Evolutionary conservation across 139 green algal genomes (phyloP), one percentile per base, ranked within the genome.

Genomic region (Picochlorum sp.): DNA sequence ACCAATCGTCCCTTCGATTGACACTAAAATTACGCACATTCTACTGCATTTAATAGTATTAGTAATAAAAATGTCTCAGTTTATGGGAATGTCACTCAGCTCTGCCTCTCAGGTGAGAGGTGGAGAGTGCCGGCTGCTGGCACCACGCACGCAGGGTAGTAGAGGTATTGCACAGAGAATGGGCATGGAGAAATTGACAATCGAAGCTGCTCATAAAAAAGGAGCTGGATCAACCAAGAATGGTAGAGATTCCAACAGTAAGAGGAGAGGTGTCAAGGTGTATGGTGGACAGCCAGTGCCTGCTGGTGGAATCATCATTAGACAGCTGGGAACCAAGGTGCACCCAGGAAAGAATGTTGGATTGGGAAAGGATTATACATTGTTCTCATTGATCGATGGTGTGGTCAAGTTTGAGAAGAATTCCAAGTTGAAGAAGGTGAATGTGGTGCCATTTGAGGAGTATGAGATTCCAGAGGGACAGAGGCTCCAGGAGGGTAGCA

Each of bases 221-320:
- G 85, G 87, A 71, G 77, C 84, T 13, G 93, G 93, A 23, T 95
- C 83, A 41, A 96, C 90, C 21, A 98, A 98, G 84, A 98, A 98
- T 79, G 93, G 93, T 24, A 78, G 93, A 47, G 93, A 98, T 71
- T 97, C 89, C 10, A 85, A 90, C 28, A 67, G 84, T 28, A 85
- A 98, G 81, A 71, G 85, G 41, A 76, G 91, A 18, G 93, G 93
- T 15, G 83, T 98, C 10, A 98, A 98, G 85, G 83, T 95, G 44
- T 98, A 92, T 70, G 93, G 93, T 52, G 90, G 87, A 21, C 90
- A 98, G 82, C 77, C 86, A 21, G 81, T 96, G 11, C 88, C 86
- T 57, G 84, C 93, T 6, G 93, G 93, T 13, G 89, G 83, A 63
- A 98, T 98, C 72, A 98, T 98, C 60, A 75, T 97, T 11, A 71